Percentiles rank a stretch among this genome's conserved stretches.
phyloP scores from a whole-genome alignment of 495 filamentous ascomycete species.

The Venustampulla echinocandica region DNA sequence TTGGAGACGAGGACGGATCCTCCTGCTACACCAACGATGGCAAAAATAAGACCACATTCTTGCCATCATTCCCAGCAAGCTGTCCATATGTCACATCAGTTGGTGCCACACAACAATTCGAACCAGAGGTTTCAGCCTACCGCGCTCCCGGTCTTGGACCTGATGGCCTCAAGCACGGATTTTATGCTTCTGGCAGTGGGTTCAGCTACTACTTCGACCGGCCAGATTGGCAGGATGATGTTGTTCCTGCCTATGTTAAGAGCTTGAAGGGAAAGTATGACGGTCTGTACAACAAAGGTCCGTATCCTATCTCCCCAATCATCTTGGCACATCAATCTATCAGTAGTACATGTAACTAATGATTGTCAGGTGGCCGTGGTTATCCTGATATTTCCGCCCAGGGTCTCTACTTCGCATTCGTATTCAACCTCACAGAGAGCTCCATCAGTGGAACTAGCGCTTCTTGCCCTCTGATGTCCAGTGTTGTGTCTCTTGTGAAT shows the following conservation, averaged over 20 bases:
- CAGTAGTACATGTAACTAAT: neutral
- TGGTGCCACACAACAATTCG: slow-evolving; percentile 52
- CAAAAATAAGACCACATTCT: slow-evolving; percentile 48
- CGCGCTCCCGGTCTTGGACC: slow-evolving; percentile 44
- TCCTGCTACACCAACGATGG: slow-evolving; percentile 62
- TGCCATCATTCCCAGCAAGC: slow-evolving; percentile 62
- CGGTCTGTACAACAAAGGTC: slow-evolving; percentile 14
- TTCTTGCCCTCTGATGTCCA: slow-evolving; percentile 27
- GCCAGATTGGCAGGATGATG: slow-evolving; percentile 54
- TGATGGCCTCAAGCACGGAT: slow-evolving; percentile 29
- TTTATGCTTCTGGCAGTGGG: slow-evolving; percentile 52
- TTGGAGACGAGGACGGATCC: slow-evolving; percentile 37
- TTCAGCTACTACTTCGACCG: slow-evolving; percentile 61
- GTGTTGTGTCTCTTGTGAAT: slow-evolving; percentile 52
- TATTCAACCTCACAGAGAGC: slow-evolving; percentile 34
- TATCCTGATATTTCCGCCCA: slow-evolving; percentile 68
- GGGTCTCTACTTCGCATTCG: slow-evolving; percentile 43
- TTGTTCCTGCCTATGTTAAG: slow-evolving; percentile 47
- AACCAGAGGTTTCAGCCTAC: slow-evolving; percentile 47
- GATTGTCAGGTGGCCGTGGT: slow-evolving; percentile 50
- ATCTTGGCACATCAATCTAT: slow-evolving; percentile 26
- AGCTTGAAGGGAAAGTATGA: slow-evolving; percentile 16
- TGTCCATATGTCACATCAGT: slow-evolving; percentile 76
- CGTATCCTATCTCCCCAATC: neutral
- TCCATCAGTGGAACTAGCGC: slow-evolving; percentile 38